Evolutionary conservation across 2,329 filamentous ascomycete species (phyloP), one percentile per base, ranked within the genome.

Genomic region (Ramularia collo-cygni): DNA sequence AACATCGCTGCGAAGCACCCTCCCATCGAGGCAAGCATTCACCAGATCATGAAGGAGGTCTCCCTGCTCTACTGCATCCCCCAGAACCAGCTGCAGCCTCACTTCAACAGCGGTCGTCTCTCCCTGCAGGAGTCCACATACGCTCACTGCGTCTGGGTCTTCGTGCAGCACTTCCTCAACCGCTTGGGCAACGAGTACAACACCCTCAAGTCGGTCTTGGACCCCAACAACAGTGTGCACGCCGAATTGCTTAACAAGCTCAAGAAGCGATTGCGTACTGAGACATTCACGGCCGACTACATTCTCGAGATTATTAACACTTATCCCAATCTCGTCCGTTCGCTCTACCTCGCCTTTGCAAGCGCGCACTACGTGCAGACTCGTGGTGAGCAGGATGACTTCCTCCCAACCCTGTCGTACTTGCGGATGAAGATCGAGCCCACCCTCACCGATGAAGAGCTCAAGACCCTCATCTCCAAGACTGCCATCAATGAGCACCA

Each of bases 31-130:
- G 83, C 90, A 53, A 92, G 90, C 2, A 95, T 98, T 52, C 86
- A 95, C 67, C 92, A 98, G 67, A 95, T 98, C 70, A 94, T 92
- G 71, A 96, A 96, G 75, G 92, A 98, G 65, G 83, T 95, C 36
- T 96, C 92, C 2, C 76, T 98, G 43, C 74, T 98, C 13, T 98
- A 96, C 77, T 98, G 92, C 64, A 84, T 98, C 52, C 92, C 92
- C 10, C 90, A 94, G 65, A 98, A 95, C 74, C 92, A 89, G 66
- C 87, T 98, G 64, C 90, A 95, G 66, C 71, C 75, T 43, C 78
- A 95, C 54, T 98, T 98, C 64, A 85, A 85, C 36, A 80, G 77
- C 12, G 89, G 89, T 35, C 77, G 83, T 54, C 73, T 98, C 50
- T 95, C 89, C 60, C 73, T 98, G 37, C 92, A 98, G 64, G 92